Conservation (phyloP, 2,329 filamentous ascomycete genomes). For the Albophoma yamanashiensis region DNA sequence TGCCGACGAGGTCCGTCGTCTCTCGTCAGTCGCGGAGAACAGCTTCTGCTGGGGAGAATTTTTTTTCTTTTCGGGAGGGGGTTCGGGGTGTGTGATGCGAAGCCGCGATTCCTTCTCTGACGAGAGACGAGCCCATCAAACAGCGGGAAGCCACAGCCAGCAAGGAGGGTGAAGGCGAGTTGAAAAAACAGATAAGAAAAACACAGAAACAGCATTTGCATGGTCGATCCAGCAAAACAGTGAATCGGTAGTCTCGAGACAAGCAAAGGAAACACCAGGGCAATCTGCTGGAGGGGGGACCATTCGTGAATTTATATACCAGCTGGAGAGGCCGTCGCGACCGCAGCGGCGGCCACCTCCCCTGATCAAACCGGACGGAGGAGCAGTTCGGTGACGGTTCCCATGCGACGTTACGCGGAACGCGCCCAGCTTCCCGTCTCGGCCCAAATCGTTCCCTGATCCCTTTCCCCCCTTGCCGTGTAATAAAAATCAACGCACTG, state of each 20-base stretch:
- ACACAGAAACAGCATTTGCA: slow-evolving; percentile 19
- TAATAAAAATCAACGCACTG: slow-evolving; percentile 22
- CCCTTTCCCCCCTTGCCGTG: slow-evolving; percentile 19
- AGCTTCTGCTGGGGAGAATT: neutral
- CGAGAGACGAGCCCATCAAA: slow-evolving; percentile 6
- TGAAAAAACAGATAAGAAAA: slow-evolving; percentile 1
- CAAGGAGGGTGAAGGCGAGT: slow-evolving; percentile 5
- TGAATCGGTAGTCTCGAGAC: slow-evolving; percentile 8
- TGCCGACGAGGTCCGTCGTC: neutral
- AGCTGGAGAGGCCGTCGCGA: slow-evolving; percentile 14
- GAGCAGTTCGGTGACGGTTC: slow-evolving; percentile 8
- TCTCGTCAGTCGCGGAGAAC: slow-evolving; percentile 1
- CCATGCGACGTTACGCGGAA: slow-evolving; percentile 17
- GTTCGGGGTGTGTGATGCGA: neutral
- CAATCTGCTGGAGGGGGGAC: neutral
- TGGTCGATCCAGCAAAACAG: slow-evolving; percentile 12
- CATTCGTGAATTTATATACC: slow-evolving; percentile 7
- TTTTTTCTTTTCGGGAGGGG: neutral
- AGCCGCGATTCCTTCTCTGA: slow-evolving; percentile 3
- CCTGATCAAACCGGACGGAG: slow-evolving; percentile 14
- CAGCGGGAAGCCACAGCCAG: slow-evolving; percentile 3
- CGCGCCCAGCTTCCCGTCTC: slow-evolving; percentile 21
- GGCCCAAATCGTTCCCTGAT: slow-evolving; percentile 25
- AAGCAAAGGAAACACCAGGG: slow-evolving; percentile 3
- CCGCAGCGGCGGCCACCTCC: slow-evolving; percentile 10